Base-by-base conservation (phyloP, 2,329 filamentous ascomycete species). In the Lachnellula subtilissima region DNA sequence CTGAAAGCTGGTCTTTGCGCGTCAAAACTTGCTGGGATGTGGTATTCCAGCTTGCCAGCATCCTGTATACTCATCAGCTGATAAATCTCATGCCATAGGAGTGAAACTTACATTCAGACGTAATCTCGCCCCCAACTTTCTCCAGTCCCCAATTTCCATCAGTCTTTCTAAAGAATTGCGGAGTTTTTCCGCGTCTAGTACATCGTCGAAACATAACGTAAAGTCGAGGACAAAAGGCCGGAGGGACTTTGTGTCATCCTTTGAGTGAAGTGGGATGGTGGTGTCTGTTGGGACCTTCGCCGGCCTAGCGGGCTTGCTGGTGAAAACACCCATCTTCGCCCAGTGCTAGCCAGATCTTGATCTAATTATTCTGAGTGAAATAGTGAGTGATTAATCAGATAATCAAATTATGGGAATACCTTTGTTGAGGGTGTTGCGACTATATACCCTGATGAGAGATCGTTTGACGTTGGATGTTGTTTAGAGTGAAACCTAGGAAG, bases 61-160 rank as follows among this genome's bases (percentile, higher is more conserved):
- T 55, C 48, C 42, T 45, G 3, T 15, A 45, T 11, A 2, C 23
- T 12, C 9, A 9, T 42, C 12, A 42, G 39, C 17, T n/a, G 39
- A 11, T 42, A 8, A 9, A 42, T 42, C 6, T 15, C 6, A 42
- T 15, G 17, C 65, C 66, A 19, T n/a, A 19, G 17, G 5, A 6
- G n/a, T 6, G 40, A 4, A 43, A 48, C 52, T 43, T 67, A 75
- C 75, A 54, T 72, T 75, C 39, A 67, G 51, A 23, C 75, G 67
- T 25, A 78, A 49, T 17, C 75, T 68, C n/a, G 71, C 76, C 0
- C 75, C 74, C 1, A 78, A 57, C 56, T 76, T 75, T 32, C 69
- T 69, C 75, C 76, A 78, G 40, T 73, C 72, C 6, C 71, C 73
- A 17, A 70, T 70, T 22, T 71, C 67, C 4, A 77, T 58, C 19